Percentiles rank a stretch among this genome's conserved stretches.
phyloP scores from a whole-genome alignment of 2,329 filamentous ascomycete species.

The Trichoderma atroviride region DNA sequence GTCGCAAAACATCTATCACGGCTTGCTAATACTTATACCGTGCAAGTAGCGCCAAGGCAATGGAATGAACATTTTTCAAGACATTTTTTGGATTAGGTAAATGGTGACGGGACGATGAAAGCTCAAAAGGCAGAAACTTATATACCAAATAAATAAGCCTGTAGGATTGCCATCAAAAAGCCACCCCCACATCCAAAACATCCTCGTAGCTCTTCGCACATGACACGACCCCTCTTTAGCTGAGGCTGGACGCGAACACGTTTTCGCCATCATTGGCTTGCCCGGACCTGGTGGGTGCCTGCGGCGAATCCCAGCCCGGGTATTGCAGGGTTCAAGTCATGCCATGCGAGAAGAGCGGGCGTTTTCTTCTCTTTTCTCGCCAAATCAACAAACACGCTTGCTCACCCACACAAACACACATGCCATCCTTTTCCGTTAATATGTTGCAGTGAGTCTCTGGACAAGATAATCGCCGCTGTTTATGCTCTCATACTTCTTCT shows the following conservation, averaged over 20 bases:
- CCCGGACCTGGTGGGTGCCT: background rate
- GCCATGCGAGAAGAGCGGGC: background rate
- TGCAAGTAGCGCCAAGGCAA: background rate
- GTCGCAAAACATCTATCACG: background rate
- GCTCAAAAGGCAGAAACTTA: background rate
- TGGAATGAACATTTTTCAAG: background rate
- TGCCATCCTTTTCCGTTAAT: constrained; percentile 38
- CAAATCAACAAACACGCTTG: background rate
- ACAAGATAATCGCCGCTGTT: constrained; percentile 81
- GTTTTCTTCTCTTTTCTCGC: background rate
- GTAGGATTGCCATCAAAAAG: constrained; percentile 12
- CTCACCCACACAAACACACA: background rate
- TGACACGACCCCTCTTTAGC: constrained; percentile 9
- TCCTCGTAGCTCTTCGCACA: constrained; percentile 10
- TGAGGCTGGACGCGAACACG: constrained; percentile 4
- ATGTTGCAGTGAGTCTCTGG: constrained; percentile 75
- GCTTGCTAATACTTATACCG: background rate
- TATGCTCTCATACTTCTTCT: constrained; percentile 79
- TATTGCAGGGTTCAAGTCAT: background rate
- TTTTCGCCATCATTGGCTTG: background rate
- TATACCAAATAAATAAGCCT: background rate
- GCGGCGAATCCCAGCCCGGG: background rate
- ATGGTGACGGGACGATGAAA: background rate
- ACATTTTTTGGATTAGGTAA: background rate
- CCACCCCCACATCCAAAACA: constrained; percentile 19